Base-by-base conservation (phyloP, 2,329 filamentous ascomycete species). In the Westerdykella aurantiaca region DNA sequence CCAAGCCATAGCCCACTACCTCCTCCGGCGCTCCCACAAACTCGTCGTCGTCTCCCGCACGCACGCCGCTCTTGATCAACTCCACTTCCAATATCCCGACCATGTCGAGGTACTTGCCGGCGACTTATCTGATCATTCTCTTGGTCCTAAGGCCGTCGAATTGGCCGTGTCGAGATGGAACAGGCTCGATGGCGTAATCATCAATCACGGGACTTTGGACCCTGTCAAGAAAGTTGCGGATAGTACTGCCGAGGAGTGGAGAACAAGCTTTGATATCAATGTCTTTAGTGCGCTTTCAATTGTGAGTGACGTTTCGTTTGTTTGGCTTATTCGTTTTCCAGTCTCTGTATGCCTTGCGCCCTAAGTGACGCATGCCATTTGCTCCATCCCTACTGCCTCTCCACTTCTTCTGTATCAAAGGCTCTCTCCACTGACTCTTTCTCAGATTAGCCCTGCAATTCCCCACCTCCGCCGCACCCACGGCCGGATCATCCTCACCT, bases 191-290 rank as follows among this genome's bases (percentile, higher is more conserved):
- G 85, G 83, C 1, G 64, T 98, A 37, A 80, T 98, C 11, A 72
- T 97, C 49, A 97, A 97, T 66, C 93, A 98, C 63, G 90, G 89
- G 16, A 74, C 82, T 1, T 70, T 98, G 37, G 78, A 81, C n/a
- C 86, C 88, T 1, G 82, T 94, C 34, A 80, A 79, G 40, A 80
- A 79, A 45, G 71, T 97, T 37, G 80, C 72, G 3, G 79, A 91
- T 43, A 75, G 77, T 13, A 78, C 79, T n/a, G 61, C 81, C 0
- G 81, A 85, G 31, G 83, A 86, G 48, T 96, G 90, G 87, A 83
- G 81, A 58, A 68, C 71, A 2, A 73, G 78, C 7, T 96, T 88
- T 67, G 83, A 95, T 55, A 74, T 88, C 49, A 97, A 97, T 64
- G 81, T 97, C 55, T 89, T 96, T 64, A 91, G 88, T 53, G 81